Conservation (phyloP, 169 alveolate genomes). For the Plasmodium sp. region DNA sequence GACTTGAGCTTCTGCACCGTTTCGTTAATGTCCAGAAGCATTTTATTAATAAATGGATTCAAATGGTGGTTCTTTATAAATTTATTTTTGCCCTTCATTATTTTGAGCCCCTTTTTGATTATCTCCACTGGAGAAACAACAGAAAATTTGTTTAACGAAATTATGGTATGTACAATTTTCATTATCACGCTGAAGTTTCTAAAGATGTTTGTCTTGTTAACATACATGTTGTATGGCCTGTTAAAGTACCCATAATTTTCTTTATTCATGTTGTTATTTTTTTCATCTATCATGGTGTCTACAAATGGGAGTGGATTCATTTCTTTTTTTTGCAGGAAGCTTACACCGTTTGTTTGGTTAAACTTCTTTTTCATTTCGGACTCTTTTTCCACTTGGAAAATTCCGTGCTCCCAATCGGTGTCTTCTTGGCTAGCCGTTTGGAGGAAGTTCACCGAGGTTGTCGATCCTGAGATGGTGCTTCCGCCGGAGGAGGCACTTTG, state of each 20-base stretch:
- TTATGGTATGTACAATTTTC: constrained; percentile 48
- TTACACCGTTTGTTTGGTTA: not conserved
- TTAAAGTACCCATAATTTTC: constrained; percentile 18
- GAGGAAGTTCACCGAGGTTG: not conserved
- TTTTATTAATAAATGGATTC: constrained; percentile 45
- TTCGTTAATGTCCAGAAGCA: constrained; percentile 40
- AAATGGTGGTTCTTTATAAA: not conserved
- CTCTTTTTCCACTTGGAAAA: not conserved
- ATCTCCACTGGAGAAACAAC: constrained; percentile 36
- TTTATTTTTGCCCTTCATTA: not conserved
- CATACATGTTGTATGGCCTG: constrained; percentile 71
- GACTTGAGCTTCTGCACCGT: constrained; percentile 42
- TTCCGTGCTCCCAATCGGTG: not conserved
- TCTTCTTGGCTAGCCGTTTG: not conserved
- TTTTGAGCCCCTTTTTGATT: constrained; percentile 27
- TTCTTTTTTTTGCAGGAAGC: constrained; percentile 19
- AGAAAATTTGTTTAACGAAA: constrained; percentile 69
- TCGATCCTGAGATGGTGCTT: not conserved
- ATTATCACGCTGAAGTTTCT: constrained; percentile 43
- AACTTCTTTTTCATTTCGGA: not conserved
- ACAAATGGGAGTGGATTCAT: not conserved
- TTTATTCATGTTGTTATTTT: not conserved
- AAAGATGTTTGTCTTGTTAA: constrained; percentile 5
- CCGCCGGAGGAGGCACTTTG: not conserved
- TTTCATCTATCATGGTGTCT: constrained; percentile 22